Conservation (phyloP, 768 basidiomycete species). For the Hygrophoropsis aurantiaca region DNA sequence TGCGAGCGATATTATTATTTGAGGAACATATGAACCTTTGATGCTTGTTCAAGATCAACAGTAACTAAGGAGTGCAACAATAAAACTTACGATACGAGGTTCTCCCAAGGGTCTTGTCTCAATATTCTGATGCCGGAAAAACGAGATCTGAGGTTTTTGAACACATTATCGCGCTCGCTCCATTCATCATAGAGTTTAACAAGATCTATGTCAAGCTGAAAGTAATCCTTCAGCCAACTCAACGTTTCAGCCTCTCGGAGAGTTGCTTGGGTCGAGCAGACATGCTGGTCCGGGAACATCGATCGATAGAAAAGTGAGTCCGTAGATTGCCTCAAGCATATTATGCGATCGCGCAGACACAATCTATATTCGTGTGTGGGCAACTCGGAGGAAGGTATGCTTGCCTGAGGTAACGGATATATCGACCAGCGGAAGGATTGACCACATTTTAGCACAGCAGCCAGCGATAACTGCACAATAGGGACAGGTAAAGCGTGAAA, state of each 20-base stretch:
- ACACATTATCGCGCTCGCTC: constrained; percentile 72
- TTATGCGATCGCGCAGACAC: constrained; percentile 77
- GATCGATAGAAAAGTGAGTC: constrained; percentile 71
- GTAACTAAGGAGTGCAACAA: neutral
- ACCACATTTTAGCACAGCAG: constrained; percentile 77
- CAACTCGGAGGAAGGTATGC: constrained; percentile 10
- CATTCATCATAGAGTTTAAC: constrained; percentile 72
- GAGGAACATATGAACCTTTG: constrained; percentile 94
- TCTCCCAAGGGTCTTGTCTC: constrained; percentile 95
- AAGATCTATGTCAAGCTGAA: constrained; percentile 82
- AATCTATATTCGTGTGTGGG: constrained; percentile 71
- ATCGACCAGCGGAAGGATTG: constrained; percentile 85
- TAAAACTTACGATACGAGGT: constrained; percentile 79
- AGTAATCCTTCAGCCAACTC: constrained; percentile 80
- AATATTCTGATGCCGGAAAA: constrained; percentile 85
- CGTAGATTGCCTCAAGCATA: constrained; percentile 74
- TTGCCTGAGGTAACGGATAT: constrained; percentile 36
- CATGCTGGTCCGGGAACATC: constrained; percentile 51
- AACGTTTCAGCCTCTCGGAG: constrained; percentile 63
- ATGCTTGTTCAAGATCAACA: neutral
- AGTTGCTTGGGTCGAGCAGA: constrained; percentile 30
- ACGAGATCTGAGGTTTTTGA: constrained; percentile 57
- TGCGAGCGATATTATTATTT: constrained; percentile 94
- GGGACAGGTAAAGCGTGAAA: constrained; percentile 64
- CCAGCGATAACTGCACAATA: constrained; percentile 70